Conservation (phyloP, 805 yeast species). For the Lachancea mirantina region DNA sequence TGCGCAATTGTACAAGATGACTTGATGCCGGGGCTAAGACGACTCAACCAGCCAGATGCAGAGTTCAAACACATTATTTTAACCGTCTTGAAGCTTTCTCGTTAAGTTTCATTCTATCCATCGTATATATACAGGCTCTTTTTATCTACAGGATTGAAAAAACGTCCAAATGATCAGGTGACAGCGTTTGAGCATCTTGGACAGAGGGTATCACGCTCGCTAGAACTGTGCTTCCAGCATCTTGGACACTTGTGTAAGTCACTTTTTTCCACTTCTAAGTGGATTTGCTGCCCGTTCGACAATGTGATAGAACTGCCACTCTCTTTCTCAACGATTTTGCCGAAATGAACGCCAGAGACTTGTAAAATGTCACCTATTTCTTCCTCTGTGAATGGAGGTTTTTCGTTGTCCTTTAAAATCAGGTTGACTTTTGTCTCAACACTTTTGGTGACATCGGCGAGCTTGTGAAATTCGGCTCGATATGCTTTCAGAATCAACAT, state of each 20-base stretch:
- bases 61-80: too few species aligned
- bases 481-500: constrained; percentile 16
- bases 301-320: constrained; percentile 12
- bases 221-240: constrained; percentile 80
- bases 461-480: constrained; percentile 13
- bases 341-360: constrained; percentile 45
- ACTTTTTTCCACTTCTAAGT: constrained; percentile 35
- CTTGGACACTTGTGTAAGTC: constrained; percentile 69
- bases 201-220: constrained; percentile 50
- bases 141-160: too few species aligned
- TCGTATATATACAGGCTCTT: too few species aligned
- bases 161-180: constrained; percentile 8
- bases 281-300: constrained; percentile 27
- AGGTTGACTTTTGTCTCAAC: constrained; percentile 27
- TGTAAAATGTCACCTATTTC: constrained; percentile 53
- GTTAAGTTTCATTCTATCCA: too few species aligned
- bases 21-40: too few species aligned
- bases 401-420: constrained; percentile 4
- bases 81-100: too few species aligned
- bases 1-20: too few species aligned
- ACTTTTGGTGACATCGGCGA: constrained; percentile 23
- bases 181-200: constrained; percentile 48
- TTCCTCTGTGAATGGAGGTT: constrained; percentile 26
- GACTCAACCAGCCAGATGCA: too few species aligned
- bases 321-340: constrained; percentile 19